Conservation (phyloP, 208 protist genomes). For the Crithidia expoeki region DNA sequence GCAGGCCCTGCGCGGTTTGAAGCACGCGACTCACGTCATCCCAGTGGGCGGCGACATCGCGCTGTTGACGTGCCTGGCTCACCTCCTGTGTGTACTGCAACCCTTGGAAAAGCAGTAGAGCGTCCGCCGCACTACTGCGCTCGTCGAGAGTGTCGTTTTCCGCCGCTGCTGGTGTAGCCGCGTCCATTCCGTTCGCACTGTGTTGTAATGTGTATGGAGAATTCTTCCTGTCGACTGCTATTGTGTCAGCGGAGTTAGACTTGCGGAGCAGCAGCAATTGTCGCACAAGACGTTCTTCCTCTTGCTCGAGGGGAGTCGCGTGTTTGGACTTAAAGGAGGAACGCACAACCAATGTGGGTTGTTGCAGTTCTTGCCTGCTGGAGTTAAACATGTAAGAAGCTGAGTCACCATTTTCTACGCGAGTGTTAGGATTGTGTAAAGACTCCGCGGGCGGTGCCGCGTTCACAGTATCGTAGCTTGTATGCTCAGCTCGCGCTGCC, state of each 20-base stretch:
- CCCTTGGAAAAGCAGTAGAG: constrained; percentile 47
- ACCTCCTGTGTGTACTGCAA: constrained; percentile 56
- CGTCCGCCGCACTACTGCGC: not conserved
- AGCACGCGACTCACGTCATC: constrained; percentile 69
- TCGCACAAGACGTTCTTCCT: constrained; percentile 23
- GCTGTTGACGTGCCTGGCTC: constrained; percentile 42
- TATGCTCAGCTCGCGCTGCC: not conserved
- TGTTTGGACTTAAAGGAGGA: not conserved
- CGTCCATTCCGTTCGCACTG: no score
- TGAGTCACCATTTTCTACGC: no score
- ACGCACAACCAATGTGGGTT: not conserved
- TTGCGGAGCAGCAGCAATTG: constrained; percentile 22
- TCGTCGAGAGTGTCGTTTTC: not conserved
- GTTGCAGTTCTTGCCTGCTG: not conserved
- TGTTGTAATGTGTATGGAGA: no score
- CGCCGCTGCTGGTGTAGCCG: no score
- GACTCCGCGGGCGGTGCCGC: no score
- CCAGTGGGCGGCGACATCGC: constrained; percentile 59
- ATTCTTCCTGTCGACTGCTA: not conserved
- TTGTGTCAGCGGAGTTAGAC: not conserved
- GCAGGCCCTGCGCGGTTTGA: constrained; percentile 57
- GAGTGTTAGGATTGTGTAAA: no score
- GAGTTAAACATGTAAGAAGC: no score
- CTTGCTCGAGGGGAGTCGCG: constrained; percentile 18
- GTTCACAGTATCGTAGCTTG: not conserved